These are phyloP conservation scores for Thielaviopsis ethacetica DNA, from an alignment of 2,329 filamentous ascomycete genomes.

Conservation along the genomic window DNA sequence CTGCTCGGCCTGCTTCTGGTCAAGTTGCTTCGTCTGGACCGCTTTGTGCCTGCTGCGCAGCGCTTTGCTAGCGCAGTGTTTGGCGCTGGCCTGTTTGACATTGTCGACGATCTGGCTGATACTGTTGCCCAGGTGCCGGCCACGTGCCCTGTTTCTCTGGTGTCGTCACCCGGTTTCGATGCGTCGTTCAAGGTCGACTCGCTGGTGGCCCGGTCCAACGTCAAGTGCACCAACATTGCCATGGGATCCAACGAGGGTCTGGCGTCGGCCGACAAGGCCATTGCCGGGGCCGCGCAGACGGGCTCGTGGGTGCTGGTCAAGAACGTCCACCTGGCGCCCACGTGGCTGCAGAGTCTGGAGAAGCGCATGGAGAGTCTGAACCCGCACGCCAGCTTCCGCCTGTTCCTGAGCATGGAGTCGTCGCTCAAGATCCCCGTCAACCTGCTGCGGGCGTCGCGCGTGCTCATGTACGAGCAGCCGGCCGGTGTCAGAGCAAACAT, in stretches of 20 bases:
- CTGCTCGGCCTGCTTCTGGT: conserved; percentile 75
- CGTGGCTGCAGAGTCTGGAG: conserved; percentile 92
- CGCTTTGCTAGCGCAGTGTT: conserved; percentile 81
- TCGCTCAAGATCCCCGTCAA: conserved; percentile 96
- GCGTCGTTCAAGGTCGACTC: conserved; percentile 98
- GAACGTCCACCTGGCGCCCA: conserved; percentile 91
- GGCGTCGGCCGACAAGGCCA: conserved; percentile 85
- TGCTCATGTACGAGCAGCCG: conserved; percentile 96
- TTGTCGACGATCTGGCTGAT: conserved; percentile 68
- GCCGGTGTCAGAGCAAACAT: conserved; percentile 94
- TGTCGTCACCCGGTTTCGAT: conserved; percentile 92
- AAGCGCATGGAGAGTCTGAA: conserved; percentile 94
- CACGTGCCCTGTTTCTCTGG: conserved; percentile 73
- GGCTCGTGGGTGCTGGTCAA: conserved; percentile 97
- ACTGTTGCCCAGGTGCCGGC: conserved; percentile 74
- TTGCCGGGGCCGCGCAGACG: conserved; percentile 76
- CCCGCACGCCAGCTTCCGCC: conserved; percentile 77
- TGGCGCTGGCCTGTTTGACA: conserved; percentile 65
- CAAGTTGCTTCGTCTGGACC: conserved; percentile 88
- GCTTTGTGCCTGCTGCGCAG: conserved; percentile 85
- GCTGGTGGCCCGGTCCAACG: conserved; percentile 67
- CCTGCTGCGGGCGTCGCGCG: conserved; percentile 75
- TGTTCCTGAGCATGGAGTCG: conserved; percentile 97
- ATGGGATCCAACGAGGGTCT: conserved; percentile 97
- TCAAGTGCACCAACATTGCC: conserved; percentile 87